Base-by-base conservation (phyloP, 116 monocot species). In the Papilionanthe hybrid region DNA sequence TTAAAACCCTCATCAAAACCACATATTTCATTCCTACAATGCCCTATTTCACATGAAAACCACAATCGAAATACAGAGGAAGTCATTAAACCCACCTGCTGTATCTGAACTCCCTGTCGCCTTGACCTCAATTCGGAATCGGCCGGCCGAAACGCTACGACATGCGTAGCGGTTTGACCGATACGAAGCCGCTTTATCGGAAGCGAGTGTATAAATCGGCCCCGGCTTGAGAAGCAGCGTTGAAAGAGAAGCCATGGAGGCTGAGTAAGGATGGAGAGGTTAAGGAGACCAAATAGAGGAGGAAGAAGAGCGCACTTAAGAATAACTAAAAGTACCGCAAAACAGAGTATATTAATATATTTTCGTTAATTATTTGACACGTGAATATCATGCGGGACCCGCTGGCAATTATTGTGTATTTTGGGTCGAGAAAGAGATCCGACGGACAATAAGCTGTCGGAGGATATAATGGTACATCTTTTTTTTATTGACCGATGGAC, bases 241-340 rank as follows among this genome's bases (percentile, higher is more conserved):
- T 9, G 44, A 45, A 25, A 25, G 75, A 75, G 49, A 75, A 47
- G 50, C 75, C 75, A 75, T 75, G 28, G 75, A 13, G 5, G 23
- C 25, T 20, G 23, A 23, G 22, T 25, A 1, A 22, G 22, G 63
- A 5, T 23, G 5, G 1, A 8, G 63, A 12, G 63, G 23, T 17
- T 53, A 9, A 63, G 7, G 63, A 25, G n/a, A 63, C 8, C 23
- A 25, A 63, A 63, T 23, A 23, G 63, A 23, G 63, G 1, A 63
- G 63, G 9, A 5, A 53, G 53, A 13, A 53, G 15, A 53, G 53
- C 13, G 53, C 15, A 50, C 48, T 48, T 9, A 32, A 32, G 32
- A 32, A 32, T 37, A 37, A 37, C 37, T 37, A 1, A 0, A 1
- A 37, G 37, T 37, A 37, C 37, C 37, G 0, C 37, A 37, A 37